Evolutionary conservation across 2,329 filamentous ascomycete species (phyloP).

Genomic region (Pezicula carpinea): DNA sequence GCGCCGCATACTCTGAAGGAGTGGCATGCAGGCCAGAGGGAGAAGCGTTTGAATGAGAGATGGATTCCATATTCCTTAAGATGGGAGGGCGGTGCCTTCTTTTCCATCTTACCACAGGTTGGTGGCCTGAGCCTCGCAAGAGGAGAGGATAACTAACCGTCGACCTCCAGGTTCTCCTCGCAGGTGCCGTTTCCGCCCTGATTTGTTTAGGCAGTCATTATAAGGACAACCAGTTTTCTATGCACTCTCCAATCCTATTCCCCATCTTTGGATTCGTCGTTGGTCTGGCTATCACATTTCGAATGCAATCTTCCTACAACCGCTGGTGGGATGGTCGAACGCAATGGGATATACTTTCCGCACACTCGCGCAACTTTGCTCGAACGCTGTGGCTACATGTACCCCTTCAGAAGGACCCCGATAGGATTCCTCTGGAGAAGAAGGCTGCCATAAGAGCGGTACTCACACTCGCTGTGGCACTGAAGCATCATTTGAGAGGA

Average conservation of each 20-base stretch:
- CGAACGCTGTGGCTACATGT: conserved; percentile 13
- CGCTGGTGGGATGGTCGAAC: conserved; percentile 13
- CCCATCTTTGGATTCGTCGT: conserved; percentile 13
- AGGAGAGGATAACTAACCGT: background rate
- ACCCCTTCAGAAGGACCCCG: conserved; percentile 1
- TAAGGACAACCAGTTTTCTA: conserved; percentile 5
- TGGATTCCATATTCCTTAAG: conserved; percentile 13
- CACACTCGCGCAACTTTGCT: conserved; percentile 11
- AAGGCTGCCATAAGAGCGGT: conserved; percentile 5
- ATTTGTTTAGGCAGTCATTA: conserved; percentile 3
- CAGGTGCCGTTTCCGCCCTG: conserved; percentile 5
- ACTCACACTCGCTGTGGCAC: conserved; percentile 8
- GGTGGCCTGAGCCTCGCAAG: background rate
- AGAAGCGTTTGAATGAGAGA: conserved; percentile 5
- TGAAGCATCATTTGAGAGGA: conserved; percentile 12
- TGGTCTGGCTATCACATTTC: conserved; percentile 13
- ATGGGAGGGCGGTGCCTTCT: conserved; percentile 8
- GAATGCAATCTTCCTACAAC: conserved; percentile 15
- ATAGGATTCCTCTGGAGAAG: background rate
- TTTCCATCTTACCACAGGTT: conserved; percentile 11
- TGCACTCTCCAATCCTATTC: conserved; percentile 12
- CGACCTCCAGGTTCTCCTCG: conserved; percentile 6
- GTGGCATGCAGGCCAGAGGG: conserved; percentile 12
- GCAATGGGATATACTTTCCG: conserved; percentile 14
- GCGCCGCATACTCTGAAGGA: conserved; percentile 6